Evolutionary conservation across 176 grass and related monocot genomes (phyloP).

Genomic region (Cymbopogon citratus): DNA sequence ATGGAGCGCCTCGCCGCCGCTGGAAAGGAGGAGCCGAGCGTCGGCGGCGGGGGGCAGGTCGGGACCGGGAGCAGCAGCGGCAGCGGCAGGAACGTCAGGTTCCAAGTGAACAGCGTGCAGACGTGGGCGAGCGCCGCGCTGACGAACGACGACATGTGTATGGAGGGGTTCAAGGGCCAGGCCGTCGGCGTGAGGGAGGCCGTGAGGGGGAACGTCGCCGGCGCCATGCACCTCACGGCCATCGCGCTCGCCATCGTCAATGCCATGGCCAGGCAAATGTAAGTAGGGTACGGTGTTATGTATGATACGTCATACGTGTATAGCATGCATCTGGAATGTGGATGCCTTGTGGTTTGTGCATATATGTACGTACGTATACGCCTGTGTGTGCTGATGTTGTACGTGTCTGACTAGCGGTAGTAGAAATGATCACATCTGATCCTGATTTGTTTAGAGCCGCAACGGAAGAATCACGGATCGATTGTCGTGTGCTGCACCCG

Average conservation of each 20-base stretch:
- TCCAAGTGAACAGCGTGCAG: conserved; percentile 55
- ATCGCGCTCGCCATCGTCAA: conserved; percentile 60
- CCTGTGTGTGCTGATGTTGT: neutral
- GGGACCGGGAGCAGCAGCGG: too few relatives aligned
- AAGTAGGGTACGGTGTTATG: neutral
- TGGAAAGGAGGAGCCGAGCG: neutral
- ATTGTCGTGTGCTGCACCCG: neutral
- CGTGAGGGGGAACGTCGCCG: conserved; percentile 29
- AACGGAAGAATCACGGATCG: neutral
- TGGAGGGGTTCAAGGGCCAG: conserved; percentile 53
- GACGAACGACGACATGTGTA: conserved; percentile 67
- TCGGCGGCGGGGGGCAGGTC: neutral
- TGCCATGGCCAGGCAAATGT: conserved; percentile 35
- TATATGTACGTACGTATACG: neutral
- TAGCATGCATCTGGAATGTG: too few relatives aligned
- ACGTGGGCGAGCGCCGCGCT: conserved; percentile 89
- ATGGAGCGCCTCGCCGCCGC: conserved; percentile 35
- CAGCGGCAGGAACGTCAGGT: conserved; percentile 1
- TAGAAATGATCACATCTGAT: too few relatives aligned
- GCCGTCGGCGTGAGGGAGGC: conserved; percentile 20
- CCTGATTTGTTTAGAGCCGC: neutral
- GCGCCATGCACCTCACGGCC: conserved; percentile 44
- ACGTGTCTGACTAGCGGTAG: neutral
- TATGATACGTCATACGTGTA: neutral
- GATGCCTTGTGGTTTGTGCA: neutral